Evolutionary conservation across 148 eudicot species (phyloP).

Genomic region (Pharnaceum exiguum): DNA sequence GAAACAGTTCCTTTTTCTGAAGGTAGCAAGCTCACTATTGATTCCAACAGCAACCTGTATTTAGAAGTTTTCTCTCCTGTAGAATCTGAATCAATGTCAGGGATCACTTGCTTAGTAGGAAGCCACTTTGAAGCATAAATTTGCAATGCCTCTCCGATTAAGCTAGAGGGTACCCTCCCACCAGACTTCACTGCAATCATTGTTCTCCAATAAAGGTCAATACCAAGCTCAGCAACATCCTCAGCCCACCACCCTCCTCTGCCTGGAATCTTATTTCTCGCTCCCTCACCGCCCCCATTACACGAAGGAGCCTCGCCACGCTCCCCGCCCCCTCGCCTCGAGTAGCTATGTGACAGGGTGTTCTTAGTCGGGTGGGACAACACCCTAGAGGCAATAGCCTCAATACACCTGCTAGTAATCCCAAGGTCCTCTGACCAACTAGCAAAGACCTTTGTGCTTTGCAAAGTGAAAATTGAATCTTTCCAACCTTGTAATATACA

Average conservation of each 20-base stretch:
- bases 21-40: slow-evolving; percentile 74
- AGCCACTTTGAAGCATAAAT: slow-evolving; percentile 72
- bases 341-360: slow-evolving; percentile 35
- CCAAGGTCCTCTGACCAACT: slow-evolving; percentile 69
- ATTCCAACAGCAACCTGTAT: slow-evolving; percentile 51
- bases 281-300: slow-evolving; percentile 31
- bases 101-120: slow-evolving; percentile 37
- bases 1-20: slow-evolving; percentile 57
- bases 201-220: slow-evolving; percentile 76
- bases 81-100: slow-evolving; percentile 26
- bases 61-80: slow-evolving; percentile 29
- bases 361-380: slow-evolving; percentile 47
- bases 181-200: slow-evolving; percentile 72
- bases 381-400: slow-evolving; percentile 55
- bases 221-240: slow-evolving; percentile 60
- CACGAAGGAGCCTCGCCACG: slow-evolving; percentile 39
- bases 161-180: slow-evolving; percentile 40
- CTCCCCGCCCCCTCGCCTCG: slow-evolving; percentile 32
- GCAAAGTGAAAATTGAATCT: slow-evolving; percentile 64
- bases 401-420: slow-evolving; percentile 66
- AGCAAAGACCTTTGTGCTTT: slow-evolving; percentile 52
- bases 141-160: slow-evolving; percentile 73
- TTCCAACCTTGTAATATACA: slow-evolving; percentile 87
- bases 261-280: slow-evolving; percentile 16
- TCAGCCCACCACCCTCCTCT: slow-evolving; percentile 90